Evolutionary conservation across 345 rosid species (phyloP).

Genomic region (Punica granatum): DNA sequence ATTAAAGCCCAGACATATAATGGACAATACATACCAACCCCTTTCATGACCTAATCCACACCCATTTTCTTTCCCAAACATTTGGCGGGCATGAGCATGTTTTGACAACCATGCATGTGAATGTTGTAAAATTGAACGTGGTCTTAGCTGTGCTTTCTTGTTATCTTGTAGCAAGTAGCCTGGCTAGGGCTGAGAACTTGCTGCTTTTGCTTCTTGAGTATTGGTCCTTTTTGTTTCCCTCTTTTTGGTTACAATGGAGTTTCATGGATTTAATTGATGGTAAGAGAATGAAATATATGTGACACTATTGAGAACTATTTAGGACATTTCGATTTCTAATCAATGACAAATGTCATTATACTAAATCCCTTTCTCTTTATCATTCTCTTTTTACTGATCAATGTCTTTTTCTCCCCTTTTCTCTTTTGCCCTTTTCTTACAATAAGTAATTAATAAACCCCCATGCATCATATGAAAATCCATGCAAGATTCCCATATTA

Average conservation of each 20-base stretch:
- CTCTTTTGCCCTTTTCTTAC: too few relatives aligned
- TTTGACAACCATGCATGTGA: not conserved
- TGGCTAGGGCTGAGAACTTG: not conserved
- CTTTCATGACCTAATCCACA: not conserved
- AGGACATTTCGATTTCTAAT: too few relatives aligned
- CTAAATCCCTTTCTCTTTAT: too few relatives aligned
- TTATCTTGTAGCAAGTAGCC: constrained; percentile 6
- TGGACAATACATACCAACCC: not conserved
- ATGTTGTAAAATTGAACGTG: constrained; percentile 6
- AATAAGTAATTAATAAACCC: too few relatives aligned
- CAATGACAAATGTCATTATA: too few relatives aligned
- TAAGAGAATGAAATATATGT: too few relatives aligned
- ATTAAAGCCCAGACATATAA: not conserved
- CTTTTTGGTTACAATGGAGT: not conserved
- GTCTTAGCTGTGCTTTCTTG: constrained; percentile 5
- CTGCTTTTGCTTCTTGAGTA: not conserved
- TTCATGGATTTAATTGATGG: too few relatives aligned
- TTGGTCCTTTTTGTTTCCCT: not conserved
- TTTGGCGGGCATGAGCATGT: not conserved
- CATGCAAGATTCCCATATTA: too few relatives aligned
- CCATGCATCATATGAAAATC: too few relatives aligned
- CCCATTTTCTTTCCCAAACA: not conserved
- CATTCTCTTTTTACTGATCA: too few relatives aligned
- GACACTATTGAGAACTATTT: too few relatives aligned
- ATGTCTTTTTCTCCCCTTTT: too few relatives aligned